Conservation (phyloP, 768 basidiomycete genomes). For the Artomyces pyxidatus region DNA sequence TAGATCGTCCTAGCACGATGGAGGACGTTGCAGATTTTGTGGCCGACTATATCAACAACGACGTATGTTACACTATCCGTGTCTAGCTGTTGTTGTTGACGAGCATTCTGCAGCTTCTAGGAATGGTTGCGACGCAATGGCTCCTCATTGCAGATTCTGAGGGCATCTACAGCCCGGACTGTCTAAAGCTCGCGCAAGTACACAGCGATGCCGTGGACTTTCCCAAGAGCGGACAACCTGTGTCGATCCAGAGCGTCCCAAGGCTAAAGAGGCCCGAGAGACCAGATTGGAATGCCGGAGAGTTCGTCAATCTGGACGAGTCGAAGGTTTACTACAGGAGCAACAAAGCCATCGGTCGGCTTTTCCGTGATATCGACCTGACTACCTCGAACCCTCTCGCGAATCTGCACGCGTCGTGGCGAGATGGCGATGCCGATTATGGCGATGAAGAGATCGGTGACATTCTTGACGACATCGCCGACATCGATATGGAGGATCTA, state of each 20-base stretch:
- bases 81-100: background rate
- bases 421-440: too few relatives aligned
- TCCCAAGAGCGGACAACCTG: slow-evolving; percentile 39
- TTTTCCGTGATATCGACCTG: slow-evolving; percentile 55
- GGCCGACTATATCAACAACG: slow-evolving; percentile 58
- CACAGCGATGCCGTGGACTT: slow-evolving; percentile 65
- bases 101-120: slow-evolving; percentile 35
- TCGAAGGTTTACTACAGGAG: slow-evolving; percentile 41
- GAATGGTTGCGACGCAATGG: slow-evolving; percentile 57
- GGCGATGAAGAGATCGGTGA: slow-evolving; percentile 18
- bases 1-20: slow-evolving; percentile 46
- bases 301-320: slow-evolving; percentile 32
- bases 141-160: slow-evolving; percentile 56
- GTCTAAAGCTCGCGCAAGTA: slow-evolving; percentile 43
- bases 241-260: slow-evolving; percentile 31
- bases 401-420: slow-evolving; percentile 14
- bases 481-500: background rate
- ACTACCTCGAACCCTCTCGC: slow-evolving; percentile 23
- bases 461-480: slow-evolving; percentile 21
- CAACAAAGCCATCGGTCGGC: slow-evolving; percentile 44
- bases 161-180: slow-evolving; percentile 43
- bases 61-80: slow-evolving; percentile 19
- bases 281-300: slow-evolving; percentile 65
- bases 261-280: slow-evolving; percentile 26
- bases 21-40: slow-evolving; percentile 63